phyloP scores from a whole-genome alignment of 208 protist genomes.

The Vickermania ingenoplastis region DNA sequence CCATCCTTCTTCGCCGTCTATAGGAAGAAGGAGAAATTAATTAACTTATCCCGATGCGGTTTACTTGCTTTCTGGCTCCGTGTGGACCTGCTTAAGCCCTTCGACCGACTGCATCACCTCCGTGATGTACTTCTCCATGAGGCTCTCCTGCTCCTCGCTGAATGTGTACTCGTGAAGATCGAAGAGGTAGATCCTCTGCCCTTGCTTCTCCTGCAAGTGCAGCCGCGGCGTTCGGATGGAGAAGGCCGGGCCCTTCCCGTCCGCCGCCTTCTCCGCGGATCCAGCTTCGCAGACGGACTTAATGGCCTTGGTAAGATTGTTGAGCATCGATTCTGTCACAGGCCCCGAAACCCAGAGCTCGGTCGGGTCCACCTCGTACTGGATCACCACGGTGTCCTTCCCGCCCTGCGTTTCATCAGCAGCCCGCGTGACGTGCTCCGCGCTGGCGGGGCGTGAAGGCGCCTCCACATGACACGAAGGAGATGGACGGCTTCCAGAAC shows the following conservation, averaged over 20 bases:
- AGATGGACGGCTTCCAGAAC: not conserved
- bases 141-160: constrained; percentile 23
- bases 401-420: constrained; percentile 2
- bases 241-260: not conserved
- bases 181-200: constrained; percentile 15
- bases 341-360: constrained; percentile 32
- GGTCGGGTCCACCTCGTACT: constrained; percentile 48
- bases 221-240: not conserved
- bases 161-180: constrained; percentile 39
- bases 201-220: constrained; percentile 1
- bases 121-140: constrained; percentile 34
- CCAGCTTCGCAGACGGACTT: constrained; percentile 19
- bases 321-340: constrained; percentile 25
- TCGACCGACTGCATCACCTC: constrained; percentile 27
- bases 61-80: constrained; percentile 1
- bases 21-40: too few relatives aligned
- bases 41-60: too few relatives aligned
- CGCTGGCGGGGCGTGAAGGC: not conserved
- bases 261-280: not conserved
- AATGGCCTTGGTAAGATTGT: constrained; percentile 40
- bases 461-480: not conserved
- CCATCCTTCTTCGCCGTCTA: too few relatives aligned
- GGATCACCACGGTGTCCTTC: constrained; percentile 30
- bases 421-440: not conserved
- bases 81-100: constrained; percentile 2